Conservation (phyloP, 352 stramenopile species). For the Phytophthora chlamydospora region DNA sequence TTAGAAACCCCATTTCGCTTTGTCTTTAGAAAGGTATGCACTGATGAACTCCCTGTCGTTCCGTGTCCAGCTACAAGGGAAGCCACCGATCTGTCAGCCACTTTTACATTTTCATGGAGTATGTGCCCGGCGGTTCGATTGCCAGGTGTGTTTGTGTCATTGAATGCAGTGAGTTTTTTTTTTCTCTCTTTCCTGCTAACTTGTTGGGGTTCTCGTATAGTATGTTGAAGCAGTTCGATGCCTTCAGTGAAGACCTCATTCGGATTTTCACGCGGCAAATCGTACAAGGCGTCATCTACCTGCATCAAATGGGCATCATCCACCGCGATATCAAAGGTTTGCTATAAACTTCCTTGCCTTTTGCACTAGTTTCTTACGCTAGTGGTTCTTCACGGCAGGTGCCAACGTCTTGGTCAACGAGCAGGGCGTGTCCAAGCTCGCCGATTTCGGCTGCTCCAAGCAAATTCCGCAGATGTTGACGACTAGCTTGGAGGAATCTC, state of each 20-base stretch:
- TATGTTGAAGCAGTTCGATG: conserved; percentile 93
- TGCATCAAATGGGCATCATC: conserved; percentile 92
- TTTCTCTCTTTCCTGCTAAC: conserved; percentile 5
- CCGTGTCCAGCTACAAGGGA: conserved; percentile 72
- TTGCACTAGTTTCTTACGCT: not conserved
- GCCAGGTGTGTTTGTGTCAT: conserved; percentile 50
- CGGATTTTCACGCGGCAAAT: conserved; percentile 93
- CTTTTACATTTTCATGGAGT: conserved; percentile 98
- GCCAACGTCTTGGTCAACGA: conserved; percentile 91
- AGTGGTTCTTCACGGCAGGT: conserved; percentile 31
- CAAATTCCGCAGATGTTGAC: conserved; percentile 83
- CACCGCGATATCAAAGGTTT: conserved; percentile 93
- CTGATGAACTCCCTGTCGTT: conserved; percentile 24
- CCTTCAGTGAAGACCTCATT: conserved; percentile 92
- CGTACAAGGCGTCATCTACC: conserved; percentile 90
- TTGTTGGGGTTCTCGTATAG: conserved; percentile 23
- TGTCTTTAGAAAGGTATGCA: not conserved
- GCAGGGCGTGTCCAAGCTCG: conserved; percentile 86
- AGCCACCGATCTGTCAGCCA: conserved; percentile 72
- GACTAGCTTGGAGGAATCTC: conserved; percentile 80
- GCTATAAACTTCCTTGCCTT: not conserved
- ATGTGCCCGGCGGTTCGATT: conserved; percentile 93
- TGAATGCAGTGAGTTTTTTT: not conserved
- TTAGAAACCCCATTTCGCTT: conserved; percentile 1
- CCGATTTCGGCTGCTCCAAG: conserved; percentile 92